phyloP scores from a whole-genome alignment of 805 yeast genomes.

The Dipodascus geniculatus region DNA sequence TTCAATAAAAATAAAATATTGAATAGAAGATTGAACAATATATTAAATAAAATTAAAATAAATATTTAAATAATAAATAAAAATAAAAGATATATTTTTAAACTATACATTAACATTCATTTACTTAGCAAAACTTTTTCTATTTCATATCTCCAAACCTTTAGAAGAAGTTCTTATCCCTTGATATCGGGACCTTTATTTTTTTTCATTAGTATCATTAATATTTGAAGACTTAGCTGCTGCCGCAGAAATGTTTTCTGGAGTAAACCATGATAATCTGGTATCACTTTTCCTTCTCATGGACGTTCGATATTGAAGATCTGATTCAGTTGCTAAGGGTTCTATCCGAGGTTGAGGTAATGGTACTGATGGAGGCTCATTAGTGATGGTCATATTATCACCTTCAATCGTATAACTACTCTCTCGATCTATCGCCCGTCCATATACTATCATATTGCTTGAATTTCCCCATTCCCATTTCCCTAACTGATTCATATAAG shows the following conservation, averaged over 20 bases:
- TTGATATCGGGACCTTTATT: too few relatives aligned
- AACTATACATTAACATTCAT: background rate
- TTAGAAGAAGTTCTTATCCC: background rate
- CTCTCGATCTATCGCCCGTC: background rate
- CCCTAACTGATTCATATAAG: slow-evolving; percentile 25
- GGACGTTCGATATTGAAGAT: background rate
- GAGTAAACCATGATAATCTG: background rate
- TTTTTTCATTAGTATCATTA: background rate
- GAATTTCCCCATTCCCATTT: slow-evolving; percentile 19
- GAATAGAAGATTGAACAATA: too few relatives aligned
- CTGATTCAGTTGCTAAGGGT: background rate
- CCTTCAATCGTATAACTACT: background rate
- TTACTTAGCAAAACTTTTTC: background rate
- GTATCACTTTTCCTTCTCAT: background rate
- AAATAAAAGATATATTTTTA: too few relatives aligned
- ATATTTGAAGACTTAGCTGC: background rate
- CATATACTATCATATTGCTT: background rate
- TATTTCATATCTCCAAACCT: background rate
- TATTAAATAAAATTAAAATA: too few relatives aligned
- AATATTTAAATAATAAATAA: too few relatives aligned
- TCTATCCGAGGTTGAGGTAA: background rate
- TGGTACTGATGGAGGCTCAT: background rate
- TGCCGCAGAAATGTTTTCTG: background rate
- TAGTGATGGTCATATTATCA: background rate
- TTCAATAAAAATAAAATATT: too few relatives aligned